Evolutionary conservation across 208 protist species (phyloP), one percentile per base, ranked within the genome.

Genomic region (Acanthamoeba sp.): DNA sequence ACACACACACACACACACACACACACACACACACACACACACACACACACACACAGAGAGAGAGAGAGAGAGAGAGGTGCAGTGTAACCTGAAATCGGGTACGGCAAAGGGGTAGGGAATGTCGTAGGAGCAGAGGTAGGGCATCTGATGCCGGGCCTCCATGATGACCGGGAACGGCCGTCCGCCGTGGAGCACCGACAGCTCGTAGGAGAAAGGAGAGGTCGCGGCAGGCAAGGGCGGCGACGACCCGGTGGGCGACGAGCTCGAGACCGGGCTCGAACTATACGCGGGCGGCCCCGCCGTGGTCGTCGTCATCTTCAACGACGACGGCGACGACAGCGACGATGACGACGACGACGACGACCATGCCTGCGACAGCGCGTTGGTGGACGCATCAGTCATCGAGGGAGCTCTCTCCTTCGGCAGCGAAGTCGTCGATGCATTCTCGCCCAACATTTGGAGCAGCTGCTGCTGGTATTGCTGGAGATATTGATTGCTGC

Each of bases 171-270:
- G 16, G 20, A n/a, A 9, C 36, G 69, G 27, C 42, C 5, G 29
- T 18, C 78, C 45, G 24, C 29, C 45, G 16, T 87, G 78, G 45
- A 87, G 45, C 0, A 87, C 27, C 45, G 78, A 36, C 2, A 87
- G 38, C 4, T 87, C 48, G 78, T 87, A 59, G 27, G 78, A 59
- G 40, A 87, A 87, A 16, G 55, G n/a, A 22, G 55, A 62, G 55
- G 27, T 34, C 27, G 27, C 10, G 22, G 29, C 27, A 18, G 59
- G n/a, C n/a, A 29, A 6, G 16, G 59, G 24, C 7, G 64, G 27
- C 4, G 29, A 73, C 4, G 64, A 32, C 34, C n/a, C 22, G 7
- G 64, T 38, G 2, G 12, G 34, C 34, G 55, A 3, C 55, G 55
- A 62, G 20, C 20, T n/a, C 12, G 55, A 62, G n/a, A n/a, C n/a